Conservation (phyloP, 768 basidiomycete species). For the Sporobolomyces roseus region DNA sequence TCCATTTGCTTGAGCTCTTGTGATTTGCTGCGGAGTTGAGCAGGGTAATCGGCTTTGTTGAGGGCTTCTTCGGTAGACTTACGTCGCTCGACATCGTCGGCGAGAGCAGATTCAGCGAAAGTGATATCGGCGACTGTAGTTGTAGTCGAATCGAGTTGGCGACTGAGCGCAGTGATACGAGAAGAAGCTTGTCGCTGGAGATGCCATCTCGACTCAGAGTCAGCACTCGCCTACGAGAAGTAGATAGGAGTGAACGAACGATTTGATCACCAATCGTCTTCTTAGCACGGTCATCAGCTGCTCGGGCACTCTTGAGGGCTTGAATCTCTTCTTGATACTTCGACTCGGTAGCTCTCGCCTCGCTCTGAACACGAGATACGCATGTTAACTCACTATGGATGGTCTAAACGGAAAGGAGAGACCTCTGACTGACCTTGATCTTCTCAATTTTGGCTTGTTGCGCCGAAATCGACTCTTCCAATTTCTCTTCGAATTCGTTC, state of each 20-base stretch:
- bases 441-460: slow-evolving; percentile 35
- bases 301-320: slow-evolving; percentile 57
- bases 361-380: no score
- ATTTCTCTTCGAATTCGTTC: slow-evolving; percentile 64
- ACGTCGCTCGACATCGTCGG: slow-evolving; percentile 52
- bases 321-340: slow-evolving; percentile 62
- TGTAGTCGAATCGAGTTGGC: slow-evolving; percentile 48
- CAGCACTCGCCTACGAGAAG: no score
- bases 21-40: slow-evolving; percentile 37
- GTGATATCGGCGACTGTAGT: slow-evolving; percentile 53
- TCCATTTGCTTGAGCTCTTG: slow-evolving; percentile 60
- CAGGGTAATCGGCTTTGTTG: slow-evolving; percentile 17
- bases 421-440: slow-evolving; percentile 39
- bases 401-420: background rate
- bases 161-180: slow-evolving; percentile 45
- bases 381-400: no score
- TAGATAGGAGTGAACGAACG: slow-evolving; percentile 45
- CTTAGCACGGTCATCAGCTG: slow-evolving; percentile 47
- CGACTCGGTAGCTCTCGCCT: slow-evolving; percentile 46
- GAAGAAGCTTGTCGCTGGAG: slow-evolving; percentile 13
- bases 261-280: slow-evolving; percentile 46
- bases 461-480: slow-evolving; percentile 52
- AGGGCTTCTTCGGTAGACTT: slow-evolving; percentile 13
- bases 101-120: slow-evolving; percentile 44
- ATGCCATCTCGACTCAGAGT: no score